phyloP scores from a whole-genome alignment of 139 green algal genomes.

The Parachlorella kessleri region DNA sequence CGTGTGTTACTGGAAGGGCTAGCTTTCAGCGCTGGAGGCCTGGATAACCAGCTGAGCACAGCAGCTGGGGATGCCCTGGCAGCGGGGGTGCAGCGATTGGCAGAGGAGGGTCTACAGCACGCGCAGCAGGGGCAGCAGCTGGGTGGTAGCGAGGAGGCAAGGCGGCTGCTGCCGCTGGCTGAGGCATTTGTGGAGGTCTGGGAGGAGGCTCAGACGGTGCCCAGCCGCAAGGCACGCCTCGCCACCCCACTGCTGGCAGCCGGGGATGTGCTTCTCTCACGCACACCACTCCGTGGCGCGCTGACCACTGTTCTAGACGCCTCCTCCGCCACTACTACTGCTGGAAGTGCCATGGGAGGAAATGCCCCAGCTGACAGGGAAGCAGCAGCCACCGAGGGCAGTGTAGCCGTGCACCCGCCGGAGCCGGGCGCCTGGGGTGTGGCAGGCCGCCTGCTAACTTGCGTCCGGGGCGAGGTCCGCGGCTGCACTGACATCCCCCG shows the following conservation, averaged over 20 bases:
- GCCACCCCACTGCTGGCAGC: slow-evolving; percentile 54
- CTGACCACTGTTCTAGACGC: no score
- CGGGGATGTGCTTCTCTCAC: slow-evolving; percentile 56
- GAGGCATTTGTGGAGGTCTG: slow-evolving; percentile 8
- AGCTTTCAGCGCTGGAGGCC: slow-evolving; percentile 76
- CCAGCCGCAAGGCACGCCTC: background rate
- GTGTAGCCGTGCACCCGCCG: no score
- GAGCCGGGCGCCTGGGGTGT: no score
- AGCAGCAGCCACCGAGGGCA: no score
- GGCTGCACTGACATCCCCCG: slow-evolving; percentile 68
- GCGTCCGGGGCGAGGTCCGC: slow-evolving; percentile 47
- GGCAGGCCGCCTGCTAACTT: slow-evolving; percentile 42
- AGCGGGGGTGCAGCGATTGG: slow-evolving; percentile 29
- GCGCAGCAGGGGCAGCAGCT: background rate
- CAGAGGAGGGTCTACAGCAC: background rate
- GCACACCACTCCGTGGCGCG: slow-evolving; percentile 5
- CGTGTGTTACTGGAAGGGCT: slow-evolving; percentile 73
- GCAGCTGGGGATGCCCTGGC: slow-evolving; percentile 55
- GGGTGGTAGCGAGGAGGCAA: background rate
- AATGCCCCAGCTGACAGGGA: no score
- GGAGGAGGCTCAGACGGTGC: background rate
- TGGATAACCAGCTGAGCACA: slow-evolving; percentile 70
- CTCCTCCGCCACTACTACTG: no score
- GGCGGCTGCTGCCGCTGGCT: background rate
- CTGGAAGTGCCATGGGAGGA: no score